phyloP scores from a whole-genome alignment of 495 filamentous ascomycete species.

The Neurospora tetraspora region DNA sequence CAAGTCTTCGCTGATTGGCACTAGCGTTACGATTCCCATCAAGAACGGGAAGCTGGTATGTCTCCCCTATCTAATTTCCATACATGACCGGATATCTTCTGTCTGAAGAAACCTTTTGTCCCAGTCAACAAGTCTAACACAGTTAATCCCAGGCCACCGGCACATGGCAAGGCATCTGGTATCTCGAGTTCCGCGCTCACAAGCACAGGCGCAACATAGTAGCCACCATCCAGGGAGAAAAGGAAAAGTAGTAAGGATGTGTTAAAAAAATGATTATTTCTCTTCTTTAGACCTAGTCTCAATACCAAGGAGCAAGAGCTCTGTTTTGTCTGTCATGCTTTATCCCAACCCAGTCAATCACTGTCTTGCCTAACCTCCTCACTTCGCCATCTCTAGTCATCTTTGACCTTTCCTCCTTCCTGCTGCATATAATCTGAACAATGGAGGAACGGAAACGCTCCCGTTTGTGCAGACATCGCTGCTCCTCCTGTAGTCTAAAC shows the following conservation, averaged over 20 bases:
- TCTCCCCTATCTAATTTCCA: no score
- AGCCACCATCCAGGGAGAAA: slow-evolving; percentile 92
- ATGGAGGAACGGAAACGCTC: not conserved
- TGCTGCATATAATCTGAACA: not conserved
- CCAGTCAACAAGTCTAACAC: no score
- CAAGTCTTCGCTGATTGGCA: slow-evolving; percentile 81
- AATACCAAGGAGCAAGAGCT: not conserved
- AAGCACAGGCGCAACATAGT: slow-evolving; percentile 73
- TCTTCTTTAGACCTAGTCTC: not conserved
- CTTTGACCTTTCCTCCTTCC: not conserved
- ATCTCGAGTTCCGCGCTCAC: slow-evolving; percentile 74
- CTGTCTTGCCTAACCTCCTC: not conserved
- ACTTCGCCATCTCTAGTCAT: not conserved
- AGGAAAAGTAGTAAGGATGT: slow-evolving; percentile 24
- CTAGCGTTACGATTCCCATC: slow-evolving; percentile 82
- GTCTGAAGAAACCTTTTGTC: no score
- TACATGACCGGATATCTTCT: no score
- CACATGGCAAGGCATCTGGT: slow-evolving; percentile 83
- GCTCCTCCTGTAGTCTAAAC: not conserved
- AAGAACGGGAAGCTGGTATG: slow-evolving; percentile 63
- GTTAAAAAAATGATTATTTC: slow-evolving; percentile 7
- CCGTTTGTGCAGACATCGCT: not conserved
- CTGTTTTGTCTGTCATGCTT: not conserved
- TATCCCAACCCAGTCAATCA: not conserved
- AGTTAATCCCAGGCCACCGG: no score